Evolutionary conservation across 2,329 filamentous ascomycete species (phyloP).

Genomic region (Phialophora expanda): DNA sequence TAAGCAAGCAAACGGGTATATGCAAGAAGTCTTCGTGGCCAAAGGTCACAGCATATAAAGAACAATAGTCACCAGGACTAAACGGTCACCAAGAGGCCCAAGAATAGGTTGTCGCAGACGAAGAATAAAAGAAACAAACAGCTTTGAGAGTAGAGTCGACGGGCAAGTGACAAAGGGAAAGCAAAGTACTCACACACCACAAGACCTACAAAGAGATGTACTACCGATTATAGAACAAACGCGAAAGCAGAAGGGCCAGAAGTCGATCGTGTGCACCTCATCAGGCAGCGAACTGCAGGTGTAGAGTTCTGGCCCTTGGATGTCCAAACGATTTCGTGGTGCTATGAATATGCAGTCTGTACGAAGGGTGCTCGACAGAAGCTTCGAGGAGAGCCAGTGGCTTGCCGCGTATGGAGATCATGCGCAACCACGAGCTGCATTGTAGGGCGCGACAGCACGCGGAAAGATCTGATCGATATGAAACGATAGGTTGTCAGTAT

Average conservation of each 20-base stretch:
- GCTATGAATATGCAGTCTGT: conserved; percentile 20
- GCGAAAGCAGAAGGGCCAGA: neutral
- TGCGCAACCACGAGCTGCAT: conserved; percentile 27
- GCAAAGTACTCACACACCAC: conserved; percentile 23
- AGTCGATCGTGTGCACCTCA: conserved; percentile 17
- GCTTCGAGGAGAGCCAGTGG: conserved; percentile 37
- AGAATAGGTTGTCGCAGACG: conserved; percentile 29
- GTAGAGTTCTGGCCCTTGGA: conserved; percentile 20
- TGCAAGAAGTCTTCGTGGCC: conserved; percentile 11
- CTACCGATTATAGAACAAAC: conserved; percentile 27
- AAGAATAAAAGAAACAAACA: conserved; percentile 26
- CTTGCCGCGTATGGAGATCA: conserved; percentile 26
- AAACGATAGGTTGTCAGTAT: conserved; percentile 31
- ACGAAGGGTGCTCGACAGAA: conserved; percentile 17
- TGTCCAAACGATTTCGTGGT: conserved; percentile 15
- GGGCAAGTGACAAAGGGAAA: conserved; percentile 27
- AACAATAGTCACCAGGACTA: conserved; percentile 23
- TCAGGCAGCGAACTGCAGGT: conserved; percentile 6
- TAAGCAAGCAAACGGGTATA: conserved; percentile 21
- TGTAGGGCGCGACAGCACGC: conserved; percentile 19
- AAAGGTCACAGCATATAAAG: conserved; percentile 27
- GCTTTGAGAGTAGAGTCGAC: conserved; percentile 20
- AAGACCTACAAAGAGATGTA: conserved; percentile 28
- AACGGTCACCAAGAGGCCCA: conserved; percentile 19
- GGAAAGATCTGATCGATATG: conserved; percentile 18